Conservation (phyloP, 169 alveolate genomes). For the Plasmodium falciparum region DNA sequence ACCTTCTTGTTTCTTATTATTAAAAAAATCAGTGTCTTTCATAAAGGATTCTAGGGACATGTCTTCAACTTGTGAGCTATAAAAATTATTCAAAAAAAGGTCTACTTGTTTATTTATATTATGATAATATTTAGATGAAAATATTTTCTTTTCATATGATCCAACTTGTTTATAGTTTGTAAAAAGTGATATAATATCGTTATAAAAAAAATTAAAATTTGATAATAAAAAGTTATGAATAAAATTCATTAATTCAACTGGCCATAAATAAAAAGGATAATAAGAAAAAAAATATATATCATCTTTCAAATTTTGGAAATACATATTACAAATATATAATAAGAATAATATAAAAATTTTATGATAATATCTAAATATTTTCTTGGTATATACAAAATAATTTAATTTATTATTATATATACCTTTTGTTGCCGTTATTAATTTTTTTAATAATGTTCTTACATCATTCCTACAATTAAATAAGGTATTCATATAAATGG, state of each 20-base stretch:
- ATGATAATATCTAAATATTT: slow-evolving; percentile 54
- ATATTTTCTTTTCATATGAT: slow-evolving; percentile 37
- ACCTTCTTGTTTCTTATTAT: neutral
- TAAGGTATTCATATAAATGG: slow-evolving; percentile 62
- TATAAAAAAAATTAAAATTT: slow-evolving; percentile 58
- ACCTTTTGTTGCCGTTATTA: slow-evolving; percentile 73
- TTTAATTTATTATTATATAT: slow-evolving; percentile 60
- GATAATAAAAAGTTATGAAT: slow-evolving; percentile 58
- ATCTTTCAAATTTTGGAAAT: slow-evolving; percentile 65
- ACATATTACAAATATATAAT: slow-evolving; percentile 64
- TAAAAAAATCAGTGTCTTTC: slow-evolving; percentile 58
- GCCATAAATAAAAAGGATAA: slow-evolving; percentile 71
- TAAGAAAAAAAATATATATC: slow-evolving; percentile 56
- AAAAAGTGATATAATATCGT: slow-evolving; percentile 47
- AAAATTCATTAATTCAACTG: slow-evolving; percentile 71
- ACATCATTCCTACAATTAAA: slow-evolving; percentile 51
- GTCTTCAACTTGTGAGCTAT: slow-evolving; percentile 14
- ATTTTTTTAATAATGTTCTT: slow-evolving; percentile 64
- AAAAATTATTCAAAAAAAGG: slow-evolving; percentile 18
- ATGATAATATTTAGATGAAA: slow-evolving; percentile 33
- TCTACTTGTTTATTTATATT: slow-evolving; percentile 23
- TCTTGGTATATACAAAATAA: slow-evolving; percentile 53
- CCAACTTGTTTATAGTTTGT: slow-evolving; percentile 19
- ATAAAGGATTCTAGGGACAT: slow-evolving; percentile 40
- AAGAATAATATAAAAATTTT: slow-evolving; percentile 67